phyloP scores from a whole-genome alignment of 495 filamentous ascomycete genomes.

The Glonium stellatum region DNA sequence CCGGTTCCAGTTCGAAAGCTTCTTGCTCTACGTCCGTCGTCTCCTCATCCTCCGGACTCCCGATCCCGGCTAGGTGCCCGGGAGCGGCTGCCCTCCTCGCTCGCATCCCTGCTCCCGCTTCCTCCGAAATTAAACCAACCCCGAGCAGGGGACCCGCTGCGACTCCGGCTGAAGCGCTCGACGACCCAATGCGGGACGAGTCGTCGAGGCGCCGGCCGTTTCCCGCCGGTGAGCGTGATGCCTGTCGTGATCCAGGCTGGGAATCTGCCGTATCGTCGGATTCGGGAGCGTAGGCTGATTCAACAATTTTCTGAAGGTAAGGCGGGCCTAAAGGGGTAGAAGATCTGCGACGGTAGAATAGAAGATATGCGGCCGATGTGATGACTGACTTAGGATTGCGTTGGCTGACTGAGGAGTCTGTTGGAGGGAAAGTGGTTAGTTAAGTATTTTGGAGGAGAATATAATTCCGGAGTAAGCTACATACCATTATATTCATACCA shows the following conservation, averaged over 20 bases:
- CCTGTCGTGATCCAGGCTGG: constrained; percentile 43
- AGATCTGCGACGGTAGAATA: constrained; percentile 91
- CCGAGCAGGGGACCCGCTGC: constrained; percentile 27
- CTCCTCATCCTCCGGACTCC: constrained; percentile 9
- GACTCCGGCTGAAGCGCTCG: constrained; percentile 37
- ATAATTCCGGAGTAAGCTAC: constrained; percentile 27
- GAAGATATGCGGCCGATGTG: constrained; percentile 71
- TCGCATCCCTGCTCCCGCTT: constrained; percentile 9
- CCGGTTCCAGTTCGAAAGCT: neutral
- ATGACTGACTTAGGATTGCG: constrained; percentile 50
- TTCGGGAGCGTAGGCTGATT: constrained; percentile 44
- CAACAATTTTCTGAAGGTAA: constrained; percentile 60
- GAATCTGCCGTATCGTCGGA: constrained; percentile 39
- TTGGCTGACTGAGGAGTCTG: constrained; percentile 61
- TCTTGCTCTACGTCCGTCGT: constrained; percentile 6
- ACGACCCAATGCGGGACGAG: constrained; percentile 61
- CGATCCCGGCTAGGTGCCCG: constrained; percentile 14
- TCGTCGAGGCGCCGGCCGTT: constrained; percentile 78
- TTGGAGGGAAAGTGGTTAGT: constrained; percentile 13
- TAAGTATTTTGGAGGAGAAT: neutral
- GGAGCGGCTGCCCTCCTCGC: constrained; percentile 9
- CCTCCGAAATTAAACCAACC: constrained; percentile 18
- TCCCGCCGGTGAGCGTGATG: constrained; percentile 54
- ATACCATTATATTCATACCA: constrained; percentile 97
- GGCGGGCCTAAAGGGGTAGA: constrained; percentile 67